phyloP scores from a whole-genome alignment of 345 rosid genomes.

The Moricandia moricandioides region DNA sequence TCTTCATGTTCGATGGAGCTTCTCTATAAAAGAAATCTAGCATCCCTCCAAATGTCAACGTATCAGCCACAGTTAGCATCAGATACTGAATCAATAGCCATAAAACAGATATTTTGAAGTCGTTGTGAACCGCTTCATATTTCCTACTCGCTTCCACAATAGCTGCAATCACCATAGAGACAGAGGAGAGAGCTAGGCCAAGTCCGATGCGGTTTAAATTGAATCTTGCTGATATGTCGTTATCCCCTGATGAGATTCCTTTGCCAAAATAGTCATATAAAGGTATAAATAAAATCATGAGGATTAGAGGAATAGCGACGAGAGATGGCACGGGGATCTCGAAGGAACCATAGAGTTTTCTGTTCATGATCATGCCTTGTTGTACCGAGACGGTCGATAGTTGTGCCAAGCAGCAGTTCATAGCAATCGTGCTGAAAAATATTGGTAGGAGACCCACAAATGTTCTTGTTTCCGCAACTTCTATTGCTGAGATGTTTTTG shows the following conservation, averaged over 20 bases:
- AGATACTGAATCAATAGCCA: constrained; percentile 42
- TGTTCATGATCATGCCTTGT: constrained; percentile 56
- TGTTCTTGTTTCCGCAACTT: constrained; percentile 50
- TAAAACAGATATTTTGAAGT: constrained; percentile 40
- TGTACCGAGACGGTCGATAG: constrained; percentile 54
- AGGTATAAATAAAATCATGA: constrained; percentile 44
- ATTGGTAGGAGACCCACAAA: constrained; percentile 53
- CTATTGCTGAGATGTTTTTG: constrained; percentile 25
- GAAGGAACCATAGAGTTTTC: constrained; percentile 35
- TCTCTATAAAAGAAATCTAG: constrained; percentile 61
- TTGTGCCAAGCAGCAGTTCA: constrained; percentile 63
- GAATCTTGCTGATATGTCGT: background rate
- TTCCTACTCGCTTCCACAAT: constrained; percentile 45
- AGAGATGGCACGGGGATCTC: constrained; percentile 55
- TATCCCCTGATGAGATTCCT: background rate
- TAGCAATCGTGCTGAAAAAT: constrained; percentile 54
- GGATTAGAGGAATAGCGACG: constrained; percentile 31
- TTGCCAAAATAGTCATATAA: constrained; percentile 36
- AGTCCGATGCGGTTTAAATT: constrained; percentile 47
- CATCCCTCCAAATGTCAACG: constrained; percentile 56
- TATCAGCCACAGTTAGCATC: constrained; percentile 45
- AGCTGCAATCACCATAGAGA: constrained; percentile 55
- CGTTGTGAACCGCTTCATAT: constrained; percentile 6
- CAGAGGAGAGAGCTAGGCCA: constrained; percentile 51
- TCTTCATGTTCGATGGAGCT: constrained; percentile 51